These are phyloP conservation scores for Barbarea vulgaris DNA, from an alignment of 345 rosid species.

Conservation along the genomic window DNA sequence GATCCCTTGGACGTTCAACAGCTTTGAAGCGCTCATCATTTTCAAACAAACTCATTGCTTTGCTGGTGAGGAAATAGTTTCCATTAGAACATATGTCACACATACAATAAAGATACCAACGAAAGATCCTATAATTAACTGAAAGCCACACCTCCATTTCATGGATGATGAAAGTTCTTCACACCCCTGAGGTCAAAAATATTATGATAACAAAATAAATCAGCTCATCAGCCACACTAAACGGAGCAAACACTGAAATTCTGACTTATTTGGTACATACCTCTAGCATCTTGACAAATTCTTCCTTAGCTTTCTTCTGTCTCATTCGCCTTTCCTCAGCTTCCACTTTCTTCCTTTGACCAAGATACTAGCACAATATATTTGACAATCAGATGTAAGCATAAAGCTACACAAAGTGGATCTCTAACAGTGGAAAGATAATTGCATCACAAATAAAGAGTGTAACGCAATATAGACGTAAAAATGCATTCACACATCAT, in stretches of 20 bases:
- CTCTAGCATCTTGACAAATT: slow-evolving; percentile 90
- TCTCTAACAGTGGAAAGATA: slow-evolving; percentile 10
- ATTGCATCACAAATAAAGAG: slow-evolving; percentile 8
- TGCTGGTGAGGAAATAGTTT: slow-evolving; percentile 54
- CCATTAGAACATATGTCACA: slow-evolving; percentile 35
- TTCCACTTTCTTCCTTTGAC: slow-evolving; percentile 92
- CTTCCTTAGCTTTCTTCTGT: slow-evolving; percentile 95
- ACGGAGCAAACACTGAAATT: slow-evolving; percentile 10
- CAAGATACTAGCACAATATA: slow-evolving; percentile 64
- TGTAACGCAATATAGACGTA: background rate
- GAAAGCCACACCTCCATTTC: slow-evolving; percentile 80
- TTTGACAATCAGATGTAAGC: slow-evolving; percentile 27
- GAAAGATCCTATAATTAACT: slow-evolving; percentile 7
- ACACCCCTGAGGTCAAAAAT: slow-evolving; percentile 67
- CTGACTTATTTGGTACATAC: slow-evolving; percentile 48
- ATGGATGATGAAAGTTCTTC: slow-evolving; percentile 79
- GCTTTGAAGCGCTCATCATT: slow-evolving; percentile 94
- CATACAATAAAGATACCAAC: slow-evolving; percentile 2
- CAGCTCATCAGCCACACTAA: slow-evolving; percentile 7
- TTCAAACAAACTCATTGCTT: slow-evolving; percentile 85
- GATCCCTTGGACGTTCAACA: slow-evolving; percentile 84
- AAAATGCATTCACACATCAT: slow-evolving; percentile 9
- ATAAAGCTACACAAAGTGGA: slow-evolving; percentile 19
- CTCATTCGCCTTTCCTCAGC: slow-evolving; percentile 94
- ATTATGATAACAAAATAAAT: slow-evolving; percentile 32